These are phyloP conservation scores for Elasticomyces elasticus DNA, from an alignment of 495 filamentous ascomycete species.

Conservation along the genomic window DNA sequence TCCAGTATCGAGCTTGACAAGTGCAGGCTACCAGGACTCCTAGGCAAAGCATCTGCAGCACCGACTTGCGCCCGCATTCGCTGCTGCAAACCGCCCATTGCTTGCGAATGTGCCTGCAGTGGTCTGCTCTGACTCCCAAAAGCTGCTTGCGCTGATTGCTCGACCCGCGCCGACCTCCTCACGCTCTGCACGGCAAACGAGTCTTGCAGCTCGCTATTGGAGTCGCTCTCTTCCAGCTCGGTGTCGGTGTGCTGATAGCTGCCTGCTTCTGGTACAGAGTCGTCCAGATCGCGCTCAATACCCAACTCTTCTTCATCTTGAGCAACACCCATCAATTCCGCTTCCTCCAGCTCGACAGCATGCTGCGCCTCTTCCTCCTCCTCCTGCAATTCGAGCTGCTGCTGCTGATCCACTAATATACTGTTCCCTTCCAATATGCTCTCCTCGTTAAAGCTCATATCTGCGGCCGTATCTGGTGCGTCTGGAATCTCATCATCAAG, in stretches of 20 bases:
- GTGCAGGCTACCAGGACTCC: slow-evolving; percentile 19
- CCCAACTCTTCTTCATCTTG: slow-evolving; percentile 40
- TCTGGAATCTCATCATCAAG: slow-evolving; percentile 61
- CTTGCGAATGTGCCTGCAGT: not conserved
- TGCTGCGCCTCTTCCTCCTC: slow-evolving; percentile 25
- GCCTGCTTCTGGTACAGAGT: slow-evolving; percentile 56
- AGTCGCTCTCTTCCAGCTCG: slow-evolving; percentile 51
- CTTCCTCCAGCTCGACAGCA: slow-evolving; percentile 31
- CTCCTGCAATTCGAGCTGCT: slow-evolving; percentile 24
- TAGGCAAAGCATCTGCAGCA: slow-evolving; percentile 8
- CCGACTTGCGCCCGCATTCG: slow-evolving; percentile 11
- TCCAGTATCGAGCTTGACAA: slow-evolving; percentile 21
- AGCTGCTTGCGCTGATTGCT: not conserved
- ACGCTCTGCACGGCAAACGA: slow-evolving; percentile 15
- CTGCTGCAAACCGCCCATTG: slow-evolving; percentile 9
- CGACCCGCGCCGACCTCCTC: slow-evolving; percentile 4
- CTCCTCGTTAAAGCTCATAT: slow-evolving; percentile 30
- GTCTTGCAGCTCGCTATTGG: slow-evolving; percentile 11
- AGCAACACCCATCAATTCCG: slow-evolving; percentile 36
- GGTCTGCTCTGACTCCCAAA: not conserved
- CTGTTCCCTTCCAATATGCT: slow-evolving; percentile 26
- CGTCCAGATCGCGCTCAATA: slow-evolving; percentile 52
- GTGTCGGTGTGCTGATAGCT: slow-evolving; percentile 79
- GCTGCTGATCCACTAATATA: slow-evolving; percentile 17
- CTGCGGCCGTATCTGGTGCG: slow-evolving; percentile 37